phyloP scores from a whole-genome alignment of 129 eudicot genomes.

The Flaveria linearis region DNA sequence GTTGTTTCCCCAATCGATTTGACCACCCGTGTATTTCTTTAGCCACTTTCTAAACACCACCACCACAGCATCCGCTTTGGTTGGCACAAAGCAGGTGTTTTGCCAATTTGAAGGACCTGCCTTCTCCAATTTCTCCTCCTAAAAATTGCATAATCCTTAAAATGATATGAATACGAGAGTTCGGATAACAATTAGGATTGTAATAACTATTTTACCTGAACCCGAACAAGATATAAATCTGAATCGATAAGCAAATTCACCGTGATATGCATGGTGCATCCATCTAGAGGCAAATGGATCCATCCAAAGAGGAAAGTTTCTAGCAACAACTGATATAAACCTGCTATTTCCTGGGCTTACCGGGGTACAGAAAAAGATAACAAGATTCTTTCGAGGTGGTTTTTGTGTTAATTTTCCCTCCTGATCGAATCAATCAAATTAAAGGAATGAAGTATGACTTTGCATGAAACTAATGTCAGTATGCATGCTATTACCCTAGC shows the following conservation, averaged over 20 bases:
- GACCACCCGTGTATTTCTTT: neutral
- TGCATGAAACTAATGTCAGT: too few relatives aligned
- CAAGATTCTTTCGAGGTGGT: neutral
- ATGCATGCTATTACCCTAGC: too few relatives aligned
- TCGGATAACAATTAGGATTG: neutral
- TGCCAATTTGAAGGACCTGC: slow-evolving; percentile 1
- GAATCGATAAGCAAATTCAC: neutral
- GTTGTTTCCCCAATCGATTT: neutral
- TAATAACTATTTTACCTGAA: neutral
- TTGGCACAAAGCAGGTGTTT: neutral
- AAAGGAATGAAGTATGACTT: neutral
- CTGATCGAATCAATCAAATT: neutral
- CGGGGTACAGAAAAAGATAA: neutral
- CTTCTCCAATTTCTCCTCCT: slow-evolving; percentile 1
- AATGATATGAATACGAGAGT: neutral
- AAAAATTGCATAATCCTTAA: neutral
- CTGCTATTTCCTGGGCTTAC: neutral
- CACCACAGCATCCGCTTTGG: neutral
- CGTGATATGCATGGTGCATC: neutral
- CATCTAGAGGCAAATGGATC: neutral
- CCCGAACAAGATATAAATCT: neutral
- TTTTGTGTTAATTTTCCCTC: neutral
- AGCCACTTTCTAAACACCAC: neutral
- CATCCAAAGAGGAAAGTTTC: neutral
- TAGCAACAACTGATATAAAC: neutral